These are phyloP conservation scores for Psidium guajava DNA, from an alignment of 345 rosid species.

Conservation along the genomic window DNA sequence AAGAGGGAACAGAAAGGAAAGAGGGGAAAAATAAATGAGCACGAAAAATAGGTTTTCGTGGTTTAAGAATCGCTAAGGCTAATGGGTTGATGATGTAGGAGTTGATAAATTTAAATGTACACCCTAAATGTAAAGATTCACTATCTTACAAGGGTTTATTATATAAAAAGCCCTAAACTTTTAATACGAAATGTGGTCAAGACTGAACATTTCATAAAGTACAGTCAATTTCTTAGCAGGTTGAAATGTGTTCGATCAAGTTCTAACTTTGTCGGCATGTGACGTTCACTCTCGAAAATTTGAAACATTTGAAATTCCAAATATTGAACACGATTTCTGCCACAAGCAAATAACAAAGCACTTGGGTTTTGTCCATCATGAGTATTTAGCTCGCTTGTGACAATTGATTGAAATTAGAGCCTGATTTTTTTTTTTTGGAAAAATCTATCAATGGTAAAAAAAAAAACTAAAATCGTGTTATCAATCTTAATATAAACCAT, in stretches of 20 bases:
- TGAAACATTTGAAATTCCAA: too few relatives aligned
- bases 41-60: too few relatives aligned
- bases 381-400: neutral
- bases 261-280: too few relatives aligned
- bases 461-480: neutral
- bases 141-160: too few relatives aligned
- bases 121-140: too few relatives aligned
- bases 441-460: neutral
- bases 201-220: neutral
- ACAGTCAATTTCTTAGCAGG: neutral
- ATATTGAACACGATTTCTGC: too few relatives aligned
- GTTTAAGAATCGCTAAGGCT: neutral
- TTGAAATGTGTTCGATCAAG: too few relatives aligned
- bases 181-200: neutral
- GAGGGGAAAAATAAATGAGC: neutral
- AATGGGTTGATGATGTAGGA: too few relatives aligned
- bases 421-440: neutral
- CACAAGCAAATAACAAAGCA: too few relatives aligned
- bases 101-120: too few relatives aligned
- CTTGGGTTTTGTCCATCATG: too few relatives aligned
- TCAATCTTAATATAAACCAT: neutral
- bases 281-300: too few relatives aligned
- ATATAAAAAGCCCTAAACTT: neutral
- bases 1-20: neutral
- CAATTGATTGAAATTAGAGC: neutral